Evolutionary conservation across 1,284 basidiomycete genomes (phyloP), one percentile per base, ranked within the genome.

Genomic region (Lentinula novae-zelandiae): DNA sequence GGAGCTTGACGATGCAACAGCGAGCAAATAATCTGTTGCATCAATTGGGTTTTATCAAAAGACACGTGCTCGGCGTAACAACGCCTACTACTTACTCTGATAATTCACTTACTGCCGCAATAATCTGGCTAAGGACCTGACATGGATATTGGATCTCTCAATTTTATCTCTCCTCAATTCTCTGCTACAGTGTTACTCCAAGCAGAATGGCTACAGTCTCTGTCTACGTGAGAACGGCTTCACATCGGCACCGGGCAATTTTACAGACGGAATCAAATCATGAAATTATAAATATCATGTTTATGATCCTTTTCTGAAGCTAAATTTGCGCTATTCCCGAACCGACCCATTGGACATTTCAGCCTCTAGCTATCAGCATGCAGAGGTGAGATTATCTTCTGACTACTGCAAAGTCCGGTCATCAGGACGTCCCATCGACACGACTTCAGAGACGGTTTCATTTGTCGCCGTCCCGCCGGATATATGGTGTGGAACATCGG

Each of bases 1-100:
- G 54, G 56, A 62, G 64, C 62, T 59, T 53, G 40, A 66, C 67
- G 66, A 70, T 68, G 69, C 67, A 66, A 67, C 68, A 65, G 65
- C 67, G 67, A 66, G 48, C 49, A 57, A 40, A 49, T 52, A 58
- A 58, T 62, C 44, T 20, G 44, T 46, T 20, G n/a, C 44, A 46
- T 42, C 40, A 46, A 20, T 46, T 46, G 44, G 44, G 44, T 46
- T 46, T 46, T 46, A 46, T 22, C 44, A 46, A 46, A 46, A 27
- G 44, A 9, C 44, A 46, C 44, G 44, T 46, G 44, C 44, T 46
- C 44, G 44, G 44, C 44, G 17, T 46, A 46, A 46, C 44, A 46
- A 46, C 44, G 44, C 36, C 52, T 53, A 9, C 17, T 10, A 12
- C 10, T 39, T 6, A 53, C 34, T 52, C 49, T 9, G 27, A 27